Evolutionary conservation across 164 flowering plant species (phyloP).

Genomic region (Warburgia ugandensis): DNA sequence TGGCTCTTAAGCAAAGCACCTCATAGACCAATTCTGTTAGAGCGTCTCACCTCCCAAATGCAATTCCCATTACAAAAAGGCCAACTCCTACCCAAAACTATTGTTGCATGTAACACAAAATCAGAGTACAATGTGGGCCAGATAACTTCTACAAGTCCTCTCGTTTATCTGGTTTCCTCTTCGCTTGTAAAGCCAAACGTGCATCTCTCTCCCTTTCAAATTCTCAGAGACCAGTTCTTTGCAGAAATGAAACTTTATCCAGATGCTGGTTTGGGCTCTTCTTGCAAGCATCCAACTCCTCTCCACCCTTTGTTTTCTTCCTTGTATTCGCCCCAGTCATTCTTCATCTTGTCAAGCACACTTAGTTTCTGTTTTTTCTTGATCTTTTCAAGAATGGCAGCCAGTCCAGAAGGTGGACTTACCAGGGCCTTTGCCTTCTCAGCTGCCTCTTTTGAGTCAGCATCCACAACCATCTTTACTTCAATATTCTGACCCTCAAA

Average conservation of each 20-base stretch:
- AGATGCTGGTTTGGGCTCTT: slow-evolving; percentile 92
- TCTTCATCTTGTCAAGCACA: slow-evolving; percentile 92
- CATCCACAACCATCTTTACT: slow-evolving; percentile 69
- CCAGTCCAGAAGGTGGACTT: slow-evolving; percentile 67
- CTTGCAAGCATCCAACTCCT: slow-evolving; percentile 88
- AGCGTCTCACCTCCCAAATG: too few relatives aligned
- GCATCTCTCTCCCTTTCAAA: slow-evolving; percentile 94
- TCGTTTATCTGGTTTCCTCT: slow-evolving; percentile 55
- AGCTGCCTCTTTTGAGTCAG: slow-evolving; percentile 67
- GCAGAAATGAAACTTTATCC: slow-evolving; percentile 77
- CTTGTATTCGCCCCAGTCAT: slow-evolving; percentile 97
- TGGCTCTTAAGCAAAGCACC: too few relatives aligned
- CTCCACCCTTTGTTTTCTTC: slow-evolving; percentile 78
- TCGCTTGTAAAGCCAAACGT: slow-evolving; percentile 66
- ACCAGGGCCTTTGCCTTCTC: slow-evolving; percentile 48
- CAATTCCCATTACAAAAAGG: too few relatives aligned
- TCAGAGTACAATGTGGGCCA: neutral
- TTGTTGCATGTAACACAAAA: too few relatives aligned
- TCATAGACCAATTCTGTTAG: too few relatives aligned
- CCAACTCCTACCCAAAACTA: too few relatives aligned
- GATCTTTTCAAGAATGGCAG: slow-evolving; percentile 84
- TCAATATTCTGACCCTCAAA: slow-evolving; percentile 88
- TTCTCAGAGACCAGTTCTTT: slow-evolving; percentile 73
- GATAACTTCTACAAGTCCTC: slow-evolving; percentile 33
- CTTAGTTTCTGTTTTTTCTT: slow-evolving; percentile 92